phyloP scores from a whole-genome alignment of 257 asterid genomes.

The Penstemon davidsonii region DNA sequence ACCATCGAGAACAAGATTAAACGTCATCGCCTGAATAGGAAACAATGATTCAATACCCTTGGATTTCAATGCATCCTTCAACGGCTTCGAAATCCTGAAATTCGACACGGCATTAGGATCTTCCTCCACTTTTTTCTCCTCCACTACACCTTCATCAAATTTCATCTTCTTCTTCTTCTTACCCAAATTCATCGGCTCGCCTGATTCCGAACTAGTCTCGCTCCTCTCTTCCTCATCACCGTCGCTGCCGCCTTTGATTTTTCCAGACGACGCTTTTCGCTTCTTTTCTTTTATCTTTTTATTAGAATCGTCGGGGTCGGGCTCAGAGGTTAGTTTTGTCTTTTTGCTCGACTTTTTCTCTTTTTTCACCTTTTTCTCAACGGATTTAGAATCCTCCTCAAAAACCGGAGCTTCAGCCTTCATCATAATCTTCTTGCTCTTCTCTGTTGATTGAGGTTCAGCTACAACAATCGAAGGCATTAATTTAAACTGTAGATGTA shows the following conservation, averaged over 20 bases:
- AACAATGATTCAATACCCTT: constrained; percentile 70
- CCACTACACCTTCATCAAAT: constrained; percentile 32
- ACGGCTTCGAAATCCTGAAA: constrained; percentile 66
- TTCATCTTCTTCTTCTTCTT: constrained; percentile 54
- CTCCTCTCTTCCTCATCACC: constrained; percentile 55
- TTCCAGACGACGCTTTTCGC: constrained; percentile 54
- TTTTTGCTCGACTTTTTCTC: constrained; percentile 67
- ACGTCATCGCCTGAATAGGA: constrained; percentile 91
- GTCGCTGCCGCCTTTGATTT: constrained; percentile 28
- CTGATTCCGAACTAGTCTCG: constrained; percentile 76
- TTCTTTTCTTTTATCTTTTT: constrained; percentile 59
- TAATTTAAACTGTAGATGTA: not conserved
- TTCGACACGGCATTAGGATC: constrained; percentile 60
- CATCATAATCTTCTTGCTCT: constrained; percentile 51
- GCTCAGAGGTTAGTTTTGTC: constrained; percentile 47
- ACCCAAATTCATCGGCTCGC: constrained; percentile 56
- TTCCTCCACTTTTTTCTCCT: constrained; percentile 37
- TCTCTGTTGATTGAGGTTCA: constrained; percentile 45
- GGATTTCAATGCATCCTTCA: constrained; percentile 52
- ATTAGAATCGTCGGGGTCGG: constrained; percentile 48
- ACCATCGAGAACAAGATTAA: constrained; percentile 66
- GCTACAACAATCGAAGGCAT: constrained; percentile 61
- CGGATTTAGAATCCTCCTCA: constrained; percentile 32
- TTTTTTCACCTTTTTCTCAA: constrained; percentile 47
- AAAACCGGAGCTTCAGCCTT: constrained; percentile 34